These are phyloP conservation scores for Kwoniella botswanensis DNA, from an alignment of 768 basidiomycete genomes.

Conservation along the genomic window DNA sequence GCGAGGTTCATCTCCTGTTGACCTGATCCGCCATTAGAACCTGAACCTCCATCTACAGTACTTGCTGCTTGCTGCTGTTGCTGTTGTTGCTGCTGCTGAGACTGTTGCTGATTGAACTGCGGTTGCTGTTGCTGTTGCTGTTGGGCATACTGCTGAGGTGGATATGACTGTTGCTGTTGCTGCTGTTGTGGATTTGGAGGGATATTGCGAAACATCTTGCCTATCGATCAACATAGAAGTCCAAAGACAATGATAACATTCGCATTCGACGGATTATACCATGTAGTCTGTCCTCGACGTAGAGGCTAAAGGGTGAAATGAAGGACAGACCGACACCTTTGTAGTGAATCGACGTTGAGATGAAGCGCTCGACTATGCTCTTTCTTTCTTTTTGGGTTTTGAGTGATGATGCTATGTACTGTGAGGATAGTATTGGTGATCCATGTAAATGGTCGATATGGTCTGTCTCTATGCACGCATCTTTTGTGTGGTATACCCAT, in stretches of 20 bases:
- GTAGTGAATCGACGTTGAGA: background rate
- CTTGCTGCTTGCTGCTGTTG: slow-evolving; percentile 56
- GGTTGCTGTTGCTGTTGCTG: slow-evolving; percentile 65
- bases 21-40: slow-evolving; percentile 21
- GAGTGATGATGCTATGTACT: background rate
- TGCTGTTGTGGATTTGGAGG: slow-evolving; percentile 48
- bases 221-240: no score
- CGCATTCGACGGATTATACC: no score
- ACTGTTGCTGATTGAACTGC: slow-evolving; percentile 56
- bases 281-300: no score
- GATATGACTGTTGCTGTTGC: slow-evolving; percentile 60
- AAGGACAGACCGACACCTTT: background rate
- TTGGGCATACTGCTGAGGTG: slow-evolving; percentile 41
- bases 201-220: slow-evolving; percentile 23
- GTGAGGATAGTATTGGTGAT: no score
- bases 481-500: background rate
- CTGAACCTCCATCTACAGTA: slow-evolving; percentile 31
- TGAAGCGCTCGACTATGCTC: background rate
- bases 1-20: slow-evolving; percentile 80
- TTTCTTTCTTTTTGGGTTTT: background rate
- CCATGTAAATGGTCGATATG: background rate
- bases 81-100: slow-evolving; percentile 26
- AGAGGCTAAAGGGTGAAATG: no score
- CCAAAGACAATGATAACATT: no score
- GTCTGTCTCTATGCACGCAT: background rate